These are phyloP conservation scores for Massospora cicadina DNA, from an alignment of 371 early-diverging fungal genomes.

Conservation along the genomic window DNA sequence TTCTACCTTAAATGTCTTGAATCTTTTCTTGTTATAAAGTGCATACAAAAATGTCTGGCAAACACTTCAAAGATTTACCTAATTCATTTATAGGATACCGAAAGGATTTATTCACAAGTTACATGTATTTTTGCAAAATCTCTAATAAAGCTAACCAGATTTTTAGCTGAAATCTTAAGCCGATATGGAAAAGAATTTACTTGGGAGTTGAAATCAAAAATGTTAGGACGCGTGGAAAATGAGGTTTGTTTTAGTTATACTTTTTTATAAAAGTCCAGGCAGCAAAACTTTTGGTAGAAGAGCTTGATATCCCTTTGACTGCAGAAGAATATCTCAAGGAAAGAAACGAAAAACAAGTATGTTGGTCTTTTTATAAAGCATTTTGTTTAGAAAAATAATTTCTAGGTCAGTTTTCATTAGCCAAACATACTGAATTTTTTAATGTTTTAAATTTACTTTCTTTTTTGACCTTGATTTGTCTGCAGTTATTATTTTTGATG, in stretches of 20 bases:
- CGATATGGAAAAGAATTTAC: slow-evolving; percentile 49
- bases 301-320: slow-evolving; percentile 50
- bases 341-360: slow-evolving; percentile 27
- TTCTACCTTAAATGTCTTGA: too few relatives aligned
- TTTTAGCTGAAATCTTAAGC: slow-evolving; percentile 33
- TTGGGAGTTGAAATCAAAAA: slow-evolving; percentile 57
- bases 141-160: neutral
- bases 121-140: slow-evolving; percentile 20
- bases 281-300: slow-evolving; percentile 43
- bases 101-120: slow-evolving; percentile 74
- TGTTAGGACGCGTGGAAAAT: slow-evolving; percentile 56
- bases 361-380: neutral
- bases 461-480: neutral
- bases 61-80: too few relatives aligned
- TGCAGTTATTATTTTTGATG: neutral
- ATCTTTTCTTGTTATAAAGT: too few relatives aligned
- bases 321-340: slow-evolving; percentile 55
- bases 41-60: too few relatives aligned
- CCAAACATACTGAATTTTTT: neutral
- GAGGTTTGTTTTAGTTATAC: slow-evolving; percentile 23
- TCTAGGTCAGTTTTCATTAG: neutral
- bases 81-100: slow-evolving; percentile 45
- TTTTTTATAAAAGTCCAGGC: slow-evolving; percentile 22
- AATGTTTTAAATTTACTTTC: neutral
- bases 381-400: neutral